Evolutionary conservation across 78 protist species (phyloP).

Genomic region (Dictyostelium citrinum): DNA sequence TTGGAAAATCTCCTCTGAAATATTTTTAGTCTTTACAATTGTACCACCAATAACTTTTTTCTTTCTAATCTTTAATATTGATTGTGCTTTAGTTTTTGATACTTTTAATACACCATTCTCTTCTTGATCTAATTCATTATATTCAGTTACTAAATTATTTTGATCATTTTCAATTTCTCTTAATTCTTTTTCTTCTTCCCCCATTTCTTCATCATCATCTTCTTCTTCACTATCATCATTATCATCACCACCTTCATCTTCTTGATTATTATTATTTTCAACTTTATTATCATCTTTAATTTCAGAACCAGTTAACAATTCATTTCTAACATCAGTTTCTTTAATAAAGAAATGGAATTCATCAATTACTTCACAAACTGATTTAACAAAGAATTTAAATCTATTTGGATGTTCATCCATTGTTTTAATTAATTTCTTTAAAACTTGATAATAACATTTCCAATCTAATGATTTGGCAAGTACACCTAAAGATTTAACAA

Average conservation of each 20-base stretch:
- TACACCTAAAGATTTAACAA: constrained; percentile 50
- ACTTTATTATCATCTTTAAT: neutral
- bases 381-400: constrained; percentile 21
- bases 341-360: constrained; percentile 70
- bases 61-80: constrained; percentile 1
- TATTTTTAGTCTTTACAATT: constrained; percentile 4
- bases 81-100: neutral
- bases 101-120: constrained; percentile 22
- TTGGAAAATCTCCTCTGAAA: constrained; percentile 51
- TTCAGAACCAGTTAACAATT: constrained; percentile 20
- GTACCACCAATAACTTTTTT: neutral
- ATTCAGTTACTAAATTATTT: neutral
- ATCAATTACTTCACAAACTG: constrained; percentile 57
- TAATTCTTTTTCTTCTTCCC: neutral
- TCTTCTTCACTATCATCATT: neutral
- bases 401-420: constrained; percentile 48
- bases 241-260: neutral
- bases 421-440: neutral
- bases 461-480: constrained; percentile 23
- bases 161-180: neutral
- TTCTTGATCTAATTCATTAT: neutral
- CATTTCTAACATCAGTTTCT: constrained; percentile 10
- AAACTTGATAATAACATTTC: constrained; percentile 21
- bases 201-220: neutral
- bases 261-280: neutral